Conservation (phyloP, 1,284 basidiomycete genomes). For the Macrocybe sp. region DNA sequence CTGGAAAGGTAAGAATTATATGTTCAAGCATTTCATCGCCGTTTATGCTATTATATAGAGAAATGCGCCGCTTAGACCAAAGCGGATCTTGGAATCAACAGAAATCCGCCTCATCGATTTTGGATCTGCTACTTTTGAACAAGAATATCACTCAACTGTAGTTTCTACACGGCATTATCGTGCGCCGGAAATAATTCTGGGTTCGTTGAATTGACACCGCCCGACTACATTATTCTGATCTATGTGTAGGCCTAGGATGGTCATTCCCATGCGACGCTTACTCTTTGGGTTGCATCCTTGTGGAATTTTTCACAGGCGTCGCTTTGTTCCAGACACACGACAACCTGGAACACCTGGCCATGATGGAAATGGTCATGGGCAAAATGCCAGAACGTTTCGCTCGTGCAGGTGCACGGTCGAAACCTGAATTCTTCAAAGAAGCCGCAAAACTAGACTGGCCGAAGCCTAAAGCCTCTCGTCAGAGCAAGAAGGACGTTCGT, state of each 20-base stretch:
- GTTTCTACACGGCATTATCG: conserved; percentile 98
- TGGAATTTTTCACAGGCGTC: conserved; percentile 97
- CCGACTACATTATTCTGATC: conserved; percentile 6
- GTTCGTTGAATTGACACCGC: conserved; percentile 39
- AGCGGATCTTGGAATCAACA: conserved; percentile 80
- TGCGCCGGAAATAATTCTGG: conserved; percentile 97
- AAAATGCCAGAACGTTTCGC: conserved; percentile 89
- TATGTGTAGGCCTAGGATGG: conserved; percentile 83
- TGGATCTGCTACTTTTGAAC: conserved; percentile 96
- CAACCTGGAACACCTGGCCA: conserved; percentile 97
- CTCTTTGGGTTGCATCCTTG: conserved; percentile 97
- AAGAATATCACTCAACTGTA: conserved; percentile 97
- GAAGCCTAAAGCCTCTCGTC: conserved; percentile 78
- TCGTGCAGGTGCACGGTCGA: conserved; percentile 64
- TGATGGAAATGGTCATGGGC: conserved; percentile 99
- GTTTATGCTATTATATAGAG: conserved; percentile 35
- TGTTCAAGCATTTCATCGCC: background rate
- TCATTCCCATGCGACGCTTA: conserved; percentile 98
- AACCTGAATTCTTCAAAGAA: conserved; percentile 92
- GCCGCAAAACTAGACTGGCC: conserved; percentile 87
- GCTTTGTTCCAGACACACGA: conserved; percentile 99
- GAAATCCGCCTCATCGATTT: conserved; percentile 98
- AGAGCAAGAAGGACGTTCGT: conserved; percentile 92
- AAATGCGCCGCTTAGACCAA: conserved; percentile 52
- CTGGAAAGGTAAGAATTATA: conserved; percentile 49